Evolutionary conservation across 805 yeast genomes (phyloP), one percentile per base, ranked within the genome.

Genomic region (Candida succiphila): DNA sequence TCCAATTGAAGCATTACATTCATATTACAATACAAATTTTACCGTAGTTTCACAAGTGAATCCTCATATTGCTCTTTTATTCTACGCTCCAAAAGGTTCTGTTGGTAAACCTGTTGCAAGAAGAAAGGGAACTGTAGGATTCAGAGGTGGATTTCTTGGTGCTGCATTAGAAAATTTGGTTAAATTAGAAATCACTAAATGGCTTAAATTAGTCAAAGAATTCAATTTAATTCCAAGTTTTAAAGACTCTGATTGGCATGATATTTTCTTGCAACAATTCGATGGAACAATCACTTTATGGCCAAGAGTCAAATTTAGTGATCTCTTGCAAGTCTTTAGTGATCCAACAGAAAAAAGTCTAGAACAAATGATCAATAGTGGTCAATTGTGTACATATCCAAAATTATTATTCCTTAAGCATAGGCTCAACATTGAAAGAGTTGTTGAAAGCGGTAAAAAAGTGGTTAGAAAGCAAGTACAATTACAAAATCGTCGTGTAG

Each of bases 11-110:
- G 76, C 85, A 0, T 61, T 82, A 39, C 81, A 81, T 56, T 72
- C 80, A 7, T 78, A 78, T 54, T 82, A 76, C 53, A 81, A 83
- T 45, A 86, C 78, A 24, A 81, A 75, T 49, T 83, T 79, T 51
- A 67, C 85, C 7, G 65, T 82, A 27, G 92, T 83, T 15, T 76
- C 86, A 15, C 94, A 82, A 57, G 89, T 82, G 7, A 82, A 83
- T 51, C 92, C 94, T 1, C 94, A 82, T 51, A 78, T 82, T 22
- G 69, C 81, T 30, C 60, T 83, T 16, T 82, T 83, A 56, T 78
- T 77, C 46, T 82, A 72, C 49, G 81, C 86, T 7, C 86, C 89
- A 17, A 69, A 78, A 43, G 94, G 94, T 2, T 75, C 84, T 2
- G 82, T 82, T 14, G 94, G 94, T 0, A 63, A 79, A 36, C 94